Base-by-base conservation (phyloP, 1,139 yeast species). In the Pichia cactophila region DNA sequence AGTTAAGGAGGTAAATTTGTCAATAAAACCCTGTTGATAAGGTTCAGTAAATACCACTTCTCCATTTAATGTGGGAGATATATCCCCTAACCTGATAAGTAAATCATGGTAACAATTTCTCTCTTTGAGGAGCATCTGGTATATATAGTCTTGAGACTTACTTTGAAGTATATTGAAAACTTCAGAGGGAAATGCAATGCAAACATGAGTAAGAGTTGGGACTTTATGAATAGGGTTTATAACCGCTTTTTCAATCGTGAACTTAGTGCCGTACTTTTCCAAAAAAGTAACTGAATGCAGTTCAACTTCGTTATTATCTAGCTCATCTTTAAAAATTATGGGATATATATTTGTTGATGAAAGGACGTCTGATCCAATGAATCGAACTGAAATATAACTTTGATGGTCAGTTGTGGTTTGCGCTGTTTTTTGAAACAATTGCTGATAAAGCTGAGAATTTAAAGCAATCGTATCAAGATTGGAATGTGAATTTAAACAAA, bases 11-110 rank as follows among this genome's bases (percentile, higher is more conserved):
- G 88, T 80, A 9, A 60, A 59, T 2, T 54, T 55, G 39, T 64
- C 64, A 3, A 75, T 64, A n/a, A 63, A 57, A 1, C 95, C 95
- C 61, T 85, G 94, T 42, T 77, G 78, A 1, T 80, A 73, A 0
- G 95, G 95, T 56, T 85, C 95, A 61, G 89, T 78, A 35, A 82
- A 73, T 8, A 77, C 63, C 5, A 86, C 74, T 9, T 59, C 60
- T 3, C 83, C 85, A 56, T 76, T 73, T 31, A 78, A 61, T n/a
- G 63, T 54, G 28, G 58, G 53, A 1, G 58, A 54, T 17, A 48
- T 33, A 47, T 64, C 66, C 23, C 56, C 59, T 31, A 61, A 53
- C 74, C 61, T 54, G 2, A 61, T 37, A 3, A 78, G 61, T 50
- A 71, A 74, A 35, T 68, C 68, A 31, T 65, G 63, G 41, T 66